These are phyloP conservation scores for Blakeslea trispora DNA, from an alignment of 371 early-diverging fungal species.

Conservation along the genomic window DNA sequence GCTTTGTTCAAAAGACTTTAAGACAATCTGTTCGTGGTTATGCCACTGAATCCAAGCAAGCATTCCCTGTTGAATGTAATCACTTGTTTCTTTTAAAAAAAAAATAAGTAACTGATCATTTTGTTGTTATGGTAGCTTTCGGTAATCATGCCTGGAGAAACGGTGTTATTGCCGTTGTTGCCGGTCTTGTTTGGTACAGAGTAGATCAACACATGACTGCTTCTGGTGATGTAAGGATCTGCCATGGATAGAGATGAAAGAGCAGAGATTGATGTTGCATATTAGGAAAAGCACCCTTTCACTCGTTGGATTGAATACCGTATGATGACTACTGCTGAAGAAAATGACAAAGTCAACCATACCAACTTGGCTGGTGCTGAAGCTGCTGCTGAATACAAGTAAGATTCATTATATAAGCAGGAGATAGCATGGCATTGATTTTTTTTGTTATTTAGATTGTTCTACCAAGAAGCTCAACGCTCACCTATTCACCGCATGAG, in stretches of 20 bases:
- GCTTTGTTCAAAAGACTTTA: constrained; percentile 22
- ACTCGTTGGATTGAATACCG: constrained; percentile 49
- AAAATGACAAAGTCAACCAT: constrained; percentile 35
- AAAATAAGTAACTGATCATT: too few species aligned
- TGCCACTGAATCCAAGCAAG: constrained; percentile 25
- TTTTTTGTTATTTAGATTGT: constrained; percentile 37
- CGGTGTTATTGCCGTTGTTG: constrained; percentile 37
- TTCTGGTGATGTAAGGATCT: constrained; percentile 33
- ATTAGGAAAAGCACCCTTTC: constrained; percentile 48
- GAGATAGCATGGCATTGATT: too few species aligned
- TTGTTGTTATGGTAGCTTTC: constrained; percentile 45
- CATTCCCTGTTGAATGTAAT: constrained; percentile 30
- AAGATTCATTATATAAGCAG: too few species aligned
- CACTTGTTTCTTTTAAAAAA: neutral
- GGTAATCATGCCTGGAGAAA: constrained; percentile 48
- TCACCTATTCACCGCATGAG: constrained; percentile 50
- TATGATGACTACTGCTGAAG: constrained; percentile 35
- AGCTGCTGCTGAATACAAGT: constrained; percentile 48
- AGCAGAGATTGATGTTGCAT: neutral
- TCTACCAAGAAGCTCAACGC: constrained; percentile 50
- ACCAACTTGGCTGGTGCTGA: constrained; percentile 33
- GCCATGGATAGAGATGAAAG: too few species aligned
- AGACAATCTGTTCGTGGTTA: constrained; percentile 23
- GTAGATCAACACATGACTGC: constrained; percentile 35
- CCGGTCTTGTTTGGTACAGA: constrained; percentile 45